Conservation (phyloP, 2,329 filamentous ascomycete species). For the Incumbomyces lentus region DNA sequence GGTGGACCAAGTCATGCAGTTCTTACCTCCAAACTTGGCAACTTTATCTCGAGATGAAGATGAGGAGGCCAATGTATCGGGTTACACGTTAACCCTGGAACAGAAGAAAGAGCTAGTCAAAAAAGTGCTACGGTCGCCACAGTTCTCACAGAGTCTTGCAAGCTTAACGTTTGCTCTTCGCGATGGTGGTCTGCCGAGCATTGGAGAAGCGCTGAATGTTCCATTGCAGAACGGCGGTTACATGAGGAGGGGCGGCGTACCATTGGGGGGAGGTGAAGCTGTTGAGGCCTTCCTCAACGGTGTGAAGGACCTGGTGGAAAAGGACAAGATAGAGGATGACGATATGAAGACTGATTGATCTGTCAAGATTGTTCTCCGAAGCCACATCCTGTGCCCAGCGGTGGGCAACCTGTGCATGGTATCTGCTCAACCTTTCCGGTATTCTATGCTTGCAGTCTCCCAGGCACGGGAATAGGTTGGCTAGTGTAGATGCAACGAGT, state of each 20-base stretch:
- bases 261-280: slow-evolving; percentile 76
- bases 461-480: too few species aligned
- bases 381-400: neutral
- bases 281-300: slow-evolving; percentile 87
- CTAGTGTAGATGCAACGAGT: too few species aligned
- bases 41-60: slow-evolving; percentile 61
- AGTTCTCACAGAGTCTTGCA: slow-evolving; percentile 76
- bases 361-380: neutral
- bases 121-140: slow-evolving; percentile 76
- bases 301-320: slow-evolving; percentile 64
- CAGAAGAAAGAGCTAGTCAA: slow-evolving; percentile 75
- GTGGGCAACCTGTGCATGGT: too few species aligned
- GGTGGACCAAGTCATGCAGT: slow-evolving; percentile 64
- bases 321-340: slow-evolving; percentile 24
- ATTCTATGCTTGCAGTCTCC: too few species aligned
- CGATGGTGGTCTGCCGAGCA: slow-evolving; percentile 80
- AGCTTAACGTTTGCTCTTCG: slow-evolving; percentile 79
- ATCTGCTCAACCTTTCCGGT: too few species aligned
- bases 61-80: slow-evolving; percentile 55
- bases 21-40: slow-evolving; percentile 68
- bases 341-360: slow-evolving; percentile 34
- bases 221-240: slow-evolving; percentile 77
- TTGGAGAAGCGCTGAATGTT: slow-evolving; percentile 75
- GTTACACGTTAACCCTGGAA: slow-evolving; percentile 58
- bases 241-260: slow-evolving; percentile 66